Evolutionary conservation across 2,329 filamentous ascomycete genomes (phyloP).

Genomic region (Cercospora zeae-maydis): DNA sequence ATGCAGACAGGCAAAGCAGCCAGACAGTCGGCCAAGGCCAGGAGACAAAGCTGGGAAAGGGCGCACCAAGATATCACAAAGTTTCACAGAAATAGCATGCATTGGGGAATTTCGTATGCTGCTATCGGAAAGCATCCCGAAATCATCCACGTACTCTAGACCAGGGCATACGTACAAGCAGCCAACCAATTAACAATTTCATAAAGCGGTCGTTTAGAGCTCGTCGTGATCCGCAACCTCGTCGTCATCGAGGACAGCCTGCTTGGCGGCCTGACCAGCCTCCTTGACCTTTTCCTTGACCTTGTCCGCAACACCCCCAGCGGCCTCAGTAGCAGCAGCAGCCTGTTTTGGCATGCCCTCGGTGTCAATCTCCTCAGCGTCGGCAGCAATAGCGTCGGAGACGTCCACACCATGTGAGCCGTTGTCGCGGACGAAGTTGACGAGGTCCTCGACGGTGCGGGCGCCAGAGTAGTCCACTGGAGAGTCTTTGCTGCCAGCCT

Average conservation of each 20-base stretch:
- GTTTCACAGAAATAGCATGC: background rate
- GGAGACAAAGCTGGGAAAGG: background rate
- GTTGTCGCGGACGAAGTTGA: conserved; percentile 90
- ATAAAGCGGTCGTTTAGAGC: conserved; percentile 56
- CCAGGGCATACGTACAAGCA: conserved; percentile 1
- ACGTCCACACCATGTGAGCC: conserved; percentile 81
- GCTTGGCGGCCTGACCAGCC: conserved; percentile 34
- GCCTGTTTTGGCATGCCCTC: conserved; percentile 48
- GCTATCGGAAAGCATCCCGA: background rate
- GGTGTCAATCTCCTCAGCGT: conserved; percentile 44
- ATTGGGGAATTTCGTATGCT: background rate
- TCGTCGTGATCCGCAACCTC: conserved; percentile 61
- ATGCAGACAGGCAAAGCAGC: background rate
- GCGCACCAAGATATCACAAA: background rate
- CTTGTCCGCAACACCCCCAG: conserved; percentile 16
- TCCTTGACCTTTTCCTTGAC: conserved; percentile 39
- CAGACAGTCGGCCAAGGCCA: background rate
- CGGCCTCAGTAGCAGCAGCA: conserved; percentile 40
- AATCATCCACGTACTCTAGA: conserved; percentile 4
- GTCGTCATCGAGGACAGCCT: conserved; percentile 36
- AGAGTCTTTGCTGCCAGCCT: conserved; percentile 79
- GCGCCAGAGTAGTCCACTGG: conserved; percentile 84
- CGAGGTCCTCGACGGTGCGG: conserved; percentile 86
- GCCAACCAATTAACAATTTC: background rate
- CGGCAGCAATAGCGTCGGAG: conserved; percentile 51